Conservation (phyloP, 345 rosid genomes). For the Nephelium lappaceum region DNA sequence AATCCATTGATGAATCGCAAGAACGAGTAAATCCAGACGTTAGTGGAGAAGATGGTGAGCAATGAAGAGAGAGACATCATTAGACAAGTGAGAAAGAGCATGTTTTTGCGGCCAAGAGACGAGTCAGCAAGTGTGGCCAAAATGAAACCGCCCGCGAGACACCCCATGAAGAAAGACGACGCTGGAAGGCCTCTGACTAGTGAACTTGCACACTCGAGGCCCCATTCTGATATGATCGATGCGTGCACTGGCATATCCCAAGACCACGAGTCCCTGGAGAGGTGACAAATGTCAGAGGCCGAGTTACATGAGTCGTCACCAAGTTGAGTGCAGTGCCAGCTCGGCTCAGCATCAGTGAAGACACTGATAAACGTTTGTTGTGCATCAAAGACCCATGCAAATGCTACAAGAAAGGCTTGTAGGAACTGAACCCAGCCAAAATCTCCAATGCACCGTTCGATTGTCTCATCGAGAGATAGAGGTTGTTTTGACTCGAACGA, state of each 20-base stretch:
- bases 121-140: constrained; percentile 60
- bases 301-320: constrained; percentile 23
- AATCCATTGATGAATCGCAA: constrained; percentile 51
- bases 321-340: constrained; percentile 52
- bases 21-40: constrained; percentile 47
- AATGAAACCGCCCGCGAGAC: constrained; percentile 54
- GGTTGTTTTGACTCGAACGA: constrained; percentile 10
- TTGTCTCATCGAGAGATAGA: constrained; percentile 40
- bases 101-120: constrained; percentile 58
- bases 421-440: constrained; percentile 42
- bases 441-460: constrained; percentile 41
- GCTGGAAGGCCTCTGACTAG: constrained; percentile 58
- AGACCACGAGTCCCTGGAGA: constrained; percentile 47
- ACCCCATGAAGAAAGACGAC: constrained; percentile 62
- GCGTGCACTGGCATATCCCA: constrained; percentile 43
- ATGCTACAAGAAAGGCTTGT: constrained; percentile 57
- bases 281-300: constrained; percentile 36
- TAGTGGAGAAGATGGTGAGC: constrained; percentile 40
- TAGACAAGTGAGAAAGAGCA: constrained; percentile 46
- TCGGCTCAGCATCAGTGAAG: constrained; percentile 56
- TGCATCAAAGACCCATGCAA: constrained; percentile 58
- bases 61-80: constrained; percentile 48
- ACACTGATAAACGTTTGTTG: constrained; percentile 68
- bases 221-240: constrained; percentile 60
- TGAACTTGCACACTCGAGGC: constrained; percentile 49